phyloP scores from a whole-genome alignment of 2,329 filamentous ascomycete species.

The Talaromyces sp. region DNA sequence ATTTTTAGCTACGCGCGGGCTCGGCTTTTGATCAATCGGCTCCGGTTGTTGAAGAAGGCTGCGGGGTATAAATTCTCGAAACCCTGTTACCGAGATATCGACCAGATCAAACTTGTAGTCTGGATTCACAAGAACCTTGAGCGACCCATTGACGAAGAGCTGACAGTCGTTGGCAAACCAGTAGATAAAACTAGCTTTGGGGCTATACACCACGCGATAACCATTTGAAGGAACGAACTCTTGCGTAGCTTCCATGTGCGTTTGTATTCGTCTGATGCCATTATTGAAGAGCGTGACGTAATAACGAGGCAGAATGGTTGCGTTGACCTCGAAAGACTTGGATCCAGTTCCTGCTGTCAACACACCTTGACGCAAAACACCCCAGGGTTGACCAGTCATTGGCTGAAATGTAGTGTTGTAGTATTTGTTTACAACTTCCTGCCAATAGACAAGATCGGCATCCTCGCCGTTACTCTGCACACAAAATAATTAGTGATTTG shows the following conservation, averaged over 20 bases:
- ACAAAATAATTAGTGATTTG: not conserved
- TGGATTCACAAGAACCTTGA: constrained; percentile 75
- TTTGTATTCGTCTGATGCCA: constrained; percentile 79
- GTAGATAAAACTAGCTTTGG: constrained; percentile 77
- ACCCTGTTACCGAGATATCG: constrained; percentile 71
- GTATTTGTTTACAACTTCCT: constrained; percentile 72
- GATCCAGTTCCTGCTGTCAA: constrained; percentile 54
- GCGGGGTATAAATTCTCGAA: constrained; percentile 81
- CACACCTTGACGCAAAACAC: constrained; percentile 69
- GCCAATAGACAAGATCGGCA: constrained; percentile 74
- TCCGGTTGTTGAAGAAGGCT: constrained; percentile 51
- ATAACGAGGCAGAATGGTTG: constrained; percentile 77
- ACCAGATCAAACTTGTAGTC: constrained; percentile 80
- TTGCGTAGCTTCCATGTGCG: constrained; percentile 70
- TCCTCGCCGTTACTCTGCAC: constrained; percentile 56
- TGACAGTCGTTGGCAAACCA: constrained; percentile 83
- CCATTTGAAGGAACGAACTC: constrained; percentile 60
- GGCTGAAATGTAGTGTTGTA: constrained; percentile 57
- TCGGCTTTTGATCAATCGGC: constrained; percentile 54
- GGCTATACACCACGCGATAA: constrained; percentile 71
- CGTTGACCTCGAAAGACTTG: constrained; percentile 84
- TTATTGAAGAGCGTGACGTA: constrained; percentile 87
- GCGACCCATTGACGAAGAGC: constrained; percentile 72
- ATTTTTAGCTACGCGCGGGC: constrained; percentile 58
- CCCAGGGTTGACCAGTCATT: constrained; percentile 51